A percentile compares a stretch with the other conserved stretches of the same genome.
These are phyloP conservation scores for Vitis vinifera DNA, from an alignment of 164 flowering plant species.

Conservation along the genomic window ASM3070453v1 NC_081811.1:5218001-5218500, in stretches of 20 bases:
- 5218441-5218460: no score
- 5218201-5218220: no score
- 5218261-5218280: background rate
- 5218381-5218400: background rate
- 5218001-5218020: slow-evolving; percentile 2
- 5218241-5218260: no score
- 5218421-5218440: slow-evolving; percentile 1
- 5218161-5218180: no score
- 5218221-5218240: no score
- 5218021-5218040: slow-evolving; percentile 2
- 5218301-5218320: slow-evolving; percentile 12
- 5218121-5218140: slow-evolving; percentile 13
- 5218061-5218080: background rate
- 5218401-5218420: slow-evolving; percentile 4
- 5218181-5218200: no score
- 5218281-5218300: background rate
- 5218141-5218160: background rate
- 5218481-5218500: no score
- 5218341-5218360: background rate
- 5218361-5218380: no score
- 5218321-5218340: slow-evolving; percentile 28
- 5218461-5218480: no score
- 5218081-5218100: slow-evolving; percentile 1
- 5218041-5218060: background rate
- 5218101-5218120: slow-evolving; percentile 7